Conservation (phyloP, 2,329 filamentous ascomycete species). For the Fusarium acutatum region DNA sequence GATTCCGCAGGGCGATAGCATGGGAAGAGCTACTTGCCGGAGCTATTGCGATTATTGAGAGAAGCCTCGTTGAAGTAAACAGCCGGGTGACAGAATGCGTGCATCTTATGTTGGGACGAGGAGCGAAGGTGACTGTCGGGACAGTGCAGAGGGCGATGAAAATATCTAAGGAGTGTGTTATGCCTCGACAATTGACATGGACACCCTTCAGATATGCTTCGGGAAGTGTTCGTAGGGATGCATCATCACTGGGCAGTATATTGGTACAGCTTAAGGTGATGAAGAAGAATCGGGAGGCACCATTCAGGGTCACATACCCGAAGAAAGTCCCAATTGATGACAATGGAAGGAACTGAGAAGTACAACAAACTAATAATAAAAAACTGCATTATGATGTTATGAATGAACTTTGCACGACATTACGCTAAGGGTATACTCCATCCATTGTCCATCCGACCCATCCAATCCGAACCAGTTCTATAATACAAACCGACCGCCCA, state of each 20-base stretch:
- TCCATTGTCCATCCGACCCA: background rate
- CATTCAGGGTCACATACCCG: fast-evolving
- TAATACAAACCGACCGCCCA: background rate
- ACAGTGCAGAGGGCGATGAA: background rate
- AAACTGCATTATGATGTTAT: background rate
- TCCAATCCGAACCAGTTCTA: slow-evolving; percentile 18
- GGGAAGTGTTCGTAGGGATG: fast-evolving
- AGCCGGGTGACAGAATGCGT: background rate
- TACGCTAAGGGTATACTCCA: slow-evolving; percentile 1
- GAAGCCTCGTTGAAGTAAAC: fast-evolving
- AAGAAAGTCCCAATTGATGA: background rate
- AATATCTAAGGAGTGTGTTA: background rate
- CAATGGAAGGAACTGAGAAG: background rate
- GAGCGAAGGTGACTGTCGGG: background rate
- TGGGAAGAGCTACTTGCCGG: background rate
- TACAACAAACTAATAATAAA: background rate
- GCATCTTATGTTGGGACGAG: background rate
- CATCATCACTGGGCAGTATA: fast-evolving
- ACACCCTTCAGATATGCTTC: fast-evolving
- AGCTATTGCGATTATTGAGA: background rate
- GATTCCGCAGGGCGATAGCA: background rate
- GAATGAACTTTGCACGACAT: background rate
- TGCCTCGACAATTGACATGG: fast-evolving
- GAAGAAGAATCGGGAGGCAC: background rate
- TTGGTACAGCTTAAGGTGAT: background rate